Evolutionary conservation across 192 early-diverging fungal genomes (phyloP).

Genomic region (Backusella luteola): DNA sequence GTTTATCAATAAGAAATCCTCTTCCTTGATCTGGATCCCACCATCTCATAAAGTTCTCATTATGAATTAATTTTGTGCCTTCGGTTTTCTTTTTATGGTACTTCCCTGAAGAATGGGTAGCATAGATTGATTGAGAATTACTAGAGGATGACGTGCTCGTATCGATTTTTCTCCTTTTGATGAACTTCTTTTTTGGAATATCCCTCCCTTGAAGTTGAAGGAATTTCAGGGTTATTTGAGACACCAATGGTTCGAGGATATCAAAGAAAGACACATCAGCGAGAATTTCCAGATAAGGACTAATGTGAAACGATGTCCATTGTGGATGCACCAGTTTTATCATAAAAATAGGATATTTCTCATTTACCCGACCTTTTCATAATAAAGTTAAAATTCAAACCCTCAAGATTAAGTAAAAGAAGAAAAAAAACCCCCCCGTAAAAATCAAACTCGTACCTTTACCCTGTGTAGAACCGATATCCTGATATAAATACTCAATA

Average conservation of each 20-base stretch:
- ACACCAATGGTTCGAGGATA: neutral
- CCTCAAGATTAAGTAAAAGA: neutral
- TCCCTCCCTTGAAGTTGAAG: neutral
- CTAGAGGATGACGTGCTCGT: neutral
- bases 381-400: neutral
- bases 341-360: slow-evolving; percentile 53
- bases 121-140: neutral
- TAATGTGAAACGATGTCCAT: neutral
- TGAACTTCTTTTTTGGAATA: neutral
- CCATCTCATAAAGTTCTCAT: slow-evolving; percentile 24
- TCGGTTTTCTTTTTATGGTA: neutral
- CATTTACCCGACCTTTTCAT: neutral
- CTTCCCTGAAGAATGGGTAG: neutral
- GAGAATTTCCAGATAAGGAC: neutral
- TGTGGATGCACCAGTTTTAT: slow-evolving; percentile 48
- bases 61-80: neutral
- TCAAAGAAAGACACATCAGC: neutral
- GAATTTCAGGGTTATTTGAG: neutral
- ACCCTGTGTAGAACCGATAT: neutral
- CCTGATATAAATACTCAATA: neutral
- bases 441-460: neutral
- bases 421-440: neutral
- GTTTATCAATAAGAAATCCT: slow-evolving; percentile 29
- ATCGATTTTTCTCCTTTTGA: neutral
- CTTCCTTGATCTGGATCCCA: slow-evolving; percentile 13